Evolutionary conservation across 1,139 yeast species (phyloP), one percentile per base, ranked within the genome.

Genomic region (Keqinozyma sinolaborantium): DNA sequence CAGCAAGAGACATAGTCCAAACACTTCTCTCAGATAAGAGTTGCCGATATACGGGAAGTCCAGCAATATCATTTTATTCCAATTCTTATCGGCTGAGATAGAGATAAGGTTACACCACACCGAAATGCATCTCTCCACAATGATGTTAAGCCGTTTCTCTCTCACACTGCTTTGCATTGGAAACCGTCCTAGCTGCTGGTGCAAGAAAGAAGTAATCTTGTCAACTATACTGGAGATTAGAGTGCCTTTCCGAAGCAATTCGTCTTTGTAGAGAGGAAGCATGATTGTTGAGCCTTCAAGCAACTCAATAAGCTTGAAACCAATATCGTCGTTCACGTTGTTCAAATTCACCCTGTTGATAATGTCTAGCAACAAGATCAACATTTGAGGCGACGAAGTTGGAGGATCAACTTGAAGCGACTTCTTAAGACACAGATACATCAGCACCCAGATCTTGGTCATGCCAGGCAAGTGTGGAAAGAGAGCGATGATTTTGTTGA

Each of bases 31-130:
- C 66, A 63, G 68, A 15, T 50, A 47, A 0, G 52, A 37, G 38
- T 65, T 65, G 3, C 75, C 75, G 28, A 64, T 45, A 34, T 64
- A 70, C 1, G 71, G 69, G 36, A 51, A 67, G 19, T 55, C 57
- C 35, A 67, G 74, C 20, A 64, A 50, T 14, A 64, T 48, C 18
- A 68, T 40, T 27, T 50, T 51, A 31, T 62, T 64, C 73, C 74
- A 68, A 36, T 58, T 63, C 3, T 47, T 46, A 18, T 48, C 38
- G 2, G 43, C 41, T 3, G 50, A 31, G 5, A 50, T 14, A n/a
- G 42, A 39, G 4, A 51, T 40, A 13, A 49, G 34, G 14, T 38
- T 33, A 4, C 60, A 44, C 73, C 73, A 68, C 1, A 57, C 36
- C 13, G 47, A 45, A 13, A 66, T 41, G 13, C 51, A 42, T 4